These are phyloP conservation scores for Tillandsia fasciculata DNA, from an alignment of 176 grass and related monocot species.

Conservation along the genomic window DNA sequence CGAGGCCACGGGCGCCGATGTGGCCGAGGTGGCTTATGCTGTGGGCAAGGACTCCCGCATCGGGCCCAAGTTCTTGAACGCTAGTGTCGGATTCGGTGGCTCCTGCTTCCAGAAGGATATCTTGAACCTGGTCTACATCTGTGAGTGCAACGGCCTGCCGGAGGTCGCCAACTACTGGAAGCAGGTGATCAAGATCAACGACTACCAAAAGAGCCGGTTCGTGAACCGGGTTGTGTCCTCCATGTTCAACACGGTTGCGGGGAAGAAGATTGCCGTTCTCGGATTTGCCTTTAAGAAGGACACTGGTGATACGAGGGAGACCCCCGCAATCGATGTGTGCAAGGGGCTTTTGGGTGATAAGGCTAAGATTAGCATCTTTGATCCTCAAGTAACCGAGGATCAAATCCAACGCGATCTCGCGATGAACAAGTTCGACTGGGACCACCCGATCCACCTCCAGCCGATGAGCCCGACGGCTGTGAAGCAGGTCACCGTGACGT, in stretches of 20 bases:
- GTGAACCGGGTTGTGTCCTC: slow-evolving; percentile 41
- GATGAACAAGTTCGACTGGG: slow-evolving; percentile 52
- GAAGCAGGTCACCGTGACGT: slow-evolving; percentile 57
- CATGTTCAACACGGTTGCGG: slow-evolving; percentile 48
- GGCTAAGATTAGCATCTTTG: slow-evolving; percentile 48
- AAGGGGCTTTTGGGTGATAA: slow-evolving; percentile 46
- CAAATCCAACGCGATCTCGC: slow-evolving; percentile 43
- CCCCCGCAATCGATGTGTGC: slow-evolving; percentile 47
- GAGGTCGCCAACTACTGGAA: slow-evolving; percentile 57
- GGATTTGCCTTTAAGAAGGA: slow-evolving; percentile 51
- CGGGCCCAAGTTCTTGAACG: slow-evolving; percentile 56
- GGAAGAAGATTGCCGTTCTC: slow-evolving; percentile 47
- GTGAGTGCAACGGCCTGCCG: slow-evolving; percentile 42
- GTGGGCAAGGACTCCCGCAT: slow-evolving; percentile 59
- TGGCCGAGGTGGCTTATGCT: slow-evolving; percentile 43
- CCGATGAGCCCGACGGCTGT: slow-evolving; percentile 57
- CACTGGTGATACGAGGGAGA: slow-evolving; percentile 42
- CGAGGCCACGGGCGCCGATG: slow-evolving; percentile 51
- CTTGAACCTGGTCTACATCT: slow-evolving; percentile 50
- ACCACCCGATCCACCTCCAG: slow-evolving; percentile 47
- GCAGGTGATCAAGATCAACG: slow-evolving; percentile 57
- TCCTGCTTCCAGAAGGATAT: slow-evolving; percentile 82
- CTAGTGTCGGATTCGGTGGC: slow-evolving; percentile 61
- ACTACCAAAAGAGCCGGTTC: slow-evolving; percentile 51
- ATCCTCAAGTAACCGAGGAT: slow-evolving; percentile 42